These are phyloP conservation scores for Asterella californica DNA, from an alignment of 225 moss, liverwort and hornwort species.

Conservation along the genomic window DNA sequence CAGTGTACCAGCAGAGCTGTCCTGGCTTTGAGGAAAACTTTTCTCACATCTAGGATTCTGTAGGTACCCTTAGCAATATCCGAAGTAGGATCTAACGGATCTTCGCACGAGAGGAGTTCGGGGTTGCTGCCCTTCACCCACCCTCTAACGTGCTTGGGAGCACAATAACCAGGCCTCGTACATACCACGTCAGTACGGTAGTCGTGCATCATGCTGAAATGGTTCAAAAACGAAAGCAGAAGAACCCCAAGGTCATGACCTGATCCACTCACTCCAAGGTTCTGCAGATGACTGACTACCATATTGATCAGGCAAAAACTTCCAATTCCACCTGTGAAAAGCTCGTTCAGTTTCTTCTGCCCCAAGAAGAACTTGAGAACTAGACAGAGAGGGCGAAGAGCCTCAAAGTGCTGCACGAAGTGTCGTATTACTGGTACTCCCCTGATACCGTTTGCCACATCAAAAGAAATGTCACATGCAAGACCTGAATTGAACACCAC, in stretches of 20 bases:
- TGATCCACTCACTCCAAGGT: constrained; percentile 21
- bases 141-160: constrained; percentile 25
- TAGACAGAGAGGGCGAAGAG: constrained; percentile 33
- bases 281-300: constrained; percentile 32
- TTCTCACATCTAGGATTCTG: constrained; percentile 34
- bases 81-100: constrained; percentile 31
- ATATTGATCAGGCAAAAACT: constrained; percentile 44
- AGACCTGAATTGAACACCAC: constrained; percentile 24
- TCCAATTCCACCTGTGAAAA: constrained; percentile 36
- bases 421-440: constrained; percentile 29
- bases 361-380: constrained; percentile 37
- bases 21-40: constrained; percentile 27
- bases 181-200: constrained; percentile 35
- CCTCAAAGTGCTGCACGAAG: constrained; percentile 23
- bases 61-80: constrained; percentile 35
- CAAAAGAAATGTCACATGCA: constrained; percentile 39
- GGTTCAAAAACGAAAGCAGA: constrained; percentile 34
- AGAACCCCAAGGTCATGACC: constrained; percentile 33
- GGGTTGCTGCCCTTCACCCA: constrained; percentile 29
- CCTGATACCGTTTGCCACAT: constrained; percentile 19
- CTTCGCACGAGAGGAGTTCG: constrained; percentile 35
- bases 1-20: constrained; percentile 30
- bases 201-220: constrained; percentile 34
- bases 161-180: constrained; percentile 17
- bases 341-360: constrained; percentile 34